These are phyloP conservation scores for Salix suchowensis DNA, from an alignment of 345 rosid genomes.

Conservation along the genomic window DNA sequence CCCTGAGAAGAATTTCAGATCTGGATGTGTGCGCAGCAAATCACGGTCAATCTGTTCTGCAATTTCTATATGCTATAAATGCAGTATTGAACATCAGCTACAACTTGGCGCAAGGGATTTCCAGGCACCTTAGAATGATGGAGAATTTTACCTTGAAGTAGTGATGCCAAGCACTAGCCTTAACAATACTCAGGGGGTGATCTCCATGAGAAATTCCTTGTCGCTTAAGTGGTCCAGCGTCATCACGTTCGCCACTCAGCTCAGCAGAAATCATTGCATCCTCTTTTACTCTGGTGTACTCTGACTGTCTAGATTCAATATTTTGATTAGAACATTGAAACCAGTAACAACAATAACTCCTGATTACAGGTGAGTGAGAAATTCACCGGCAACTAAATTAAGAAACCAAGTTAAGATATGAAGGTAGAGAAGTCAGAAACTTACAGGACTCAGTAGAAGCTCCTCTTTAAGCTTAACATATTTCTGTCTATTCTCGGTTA, in stretches of 20 bases:
- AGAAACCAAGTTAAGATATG: background rate
- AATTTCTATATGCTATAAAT: constrained; percentile 55
- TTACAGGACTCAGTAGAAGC: constrained; percentile 66
- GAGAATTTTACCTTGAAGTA: constrained; percentile 50
- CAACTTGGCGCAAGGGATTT: background rate
- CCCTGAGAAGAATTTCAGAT: constrained; percentile 62
- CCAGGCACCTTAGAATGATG: background rate
- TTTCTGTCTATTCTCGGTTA: constrained; percentile 46
- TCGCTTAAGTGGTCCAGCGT: constrained; percentile 52
- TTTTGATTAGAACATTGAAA: constrained; percentile 24
- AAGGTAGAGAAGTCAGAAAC: constrained; percentile 22
- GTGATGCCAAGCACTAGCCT: constrained; percentile 61
- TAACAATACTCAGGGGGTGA: constrained; percentile 64
- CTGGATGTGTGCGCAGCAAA: constrained; percentile 66
- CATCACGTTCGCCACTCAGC: constrained; percentile 26
- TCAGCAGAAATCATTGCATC: constrained; percentile 26
- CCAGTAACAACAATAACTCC: background rate
- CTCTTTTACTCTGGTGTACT: constrained; percentile 23
- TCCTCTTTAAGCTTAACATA: constrained; percentile 59
- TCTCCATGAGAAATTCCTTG: constrained; percentile 60
- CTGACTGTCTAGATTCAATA: constrained; percentile 59
- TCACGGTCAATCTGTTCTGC: constrained; percentile 72
- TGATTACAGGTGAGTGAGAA: background rate
- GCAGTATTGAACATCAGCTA: constrained; percentile 12
- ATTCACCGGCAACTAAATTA: constrained; percentile 5